These are phyloP conservation scores for Tylopilus plumbeoviolaceoides DNA, from an alignment of 768 basidiomycete species.

Conservation along the genomic window DNA sequence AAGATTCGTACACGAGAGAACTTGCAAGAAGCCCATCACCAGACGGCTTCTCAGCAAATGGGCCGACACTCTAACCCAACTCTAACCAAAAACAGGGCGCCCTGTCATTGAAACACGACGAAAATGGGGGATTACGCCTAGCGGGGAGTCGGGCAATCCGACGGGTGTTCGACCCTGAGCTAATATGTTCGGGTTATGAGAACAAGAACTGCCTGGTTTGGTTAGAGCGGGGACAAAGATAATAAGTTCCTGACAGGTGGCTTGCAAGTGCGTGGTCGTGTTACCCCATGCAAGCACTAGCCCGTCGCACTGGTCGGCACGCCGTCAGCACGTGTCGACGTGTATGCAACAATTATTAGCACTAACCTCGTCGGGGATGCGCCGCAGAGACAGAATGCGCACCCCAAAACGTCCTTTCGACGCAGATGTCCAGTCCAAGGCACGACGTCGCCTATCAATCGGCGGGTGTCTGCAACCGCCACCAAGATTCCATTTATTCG, in stretches of 20 bases:
- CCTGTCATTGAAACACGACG: too few species aligned
- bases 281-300: too few species aligned
- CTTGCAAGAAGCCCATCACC: neutral
- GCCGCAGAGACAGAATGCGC: neutral
- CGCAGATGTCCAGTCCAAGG: neutral
- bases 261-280: too few species aligned
- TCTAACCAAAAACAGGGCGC: neutral
- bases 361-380: neutral
- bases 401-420: neutral
- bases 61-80: conserved; percentile 4
- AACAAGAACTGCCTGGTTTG: neutral
- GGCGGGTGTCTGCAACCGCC: too few species aligned
- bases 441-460: neutral
- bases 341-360: too few species aligned
- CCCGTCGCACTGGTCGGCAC: neutral
- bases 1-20: neutral
- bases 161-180: neutral
- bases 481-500: neutral
- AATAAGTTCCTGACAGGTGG: neutral
- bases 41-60: neutral
- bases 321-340: neutral
- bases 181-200: too few species aligned
- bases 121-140: too few species aligned
- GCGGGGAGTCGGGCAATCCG: too few species aligned
- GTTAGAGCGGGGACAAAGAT: neutral